Evolutionary conservation across 2,329 filamentous ascomycete species (phyloP).

Genomic region (Ambrosiella cleistominuta): DNA sequence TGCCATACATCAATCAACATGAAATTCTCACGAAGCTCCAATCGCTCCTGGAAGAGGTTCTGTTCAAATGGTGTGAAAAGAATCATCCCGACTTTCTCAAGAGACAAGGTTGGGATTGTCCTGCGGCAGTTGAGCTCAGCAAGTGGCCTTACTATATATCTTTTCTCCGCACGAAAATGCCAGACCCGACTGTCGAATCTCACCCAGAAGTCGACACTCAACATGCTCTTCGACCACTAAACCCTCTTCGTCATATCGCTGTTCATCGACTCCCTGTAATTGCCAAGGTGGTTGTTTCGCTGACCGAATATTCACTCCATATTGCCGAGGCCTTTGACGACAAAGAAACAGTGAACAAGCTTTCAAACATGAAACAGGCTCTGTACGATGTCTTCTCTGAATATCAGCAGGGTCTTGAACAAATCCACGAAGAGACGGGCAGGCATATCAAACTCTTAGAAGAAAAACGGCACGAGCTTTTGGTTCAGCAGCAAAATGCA

Average conservation of each 20-base stretch:
- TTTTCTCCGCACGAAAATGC: background rate
- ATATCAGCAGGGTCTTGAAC: background rate
- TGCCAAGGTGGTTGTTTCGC: background rate
- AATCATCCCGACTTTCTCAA: background rate
- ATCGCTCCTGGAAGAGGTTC: slow-evolving; percentile 2
- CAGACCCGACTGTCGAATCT: slow-evolving; percentile 1
- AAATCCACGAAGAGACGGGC: slow-evolving; percentile 1
- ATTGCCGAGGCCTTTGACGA: slow-evolving; percentile 6
- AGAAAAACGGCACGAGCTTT: background rate
- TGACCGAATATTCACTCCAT: slow-evolving; percentile 4
- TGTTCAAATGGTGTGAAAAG: slow-evolving; percentile 5
- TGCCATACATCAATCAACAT: slow-evolving; percentile 9
- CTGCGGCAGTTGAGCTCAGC: slow-evolving; percentile 5
- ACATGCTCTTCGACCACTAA: slow-evolving; percentile 1
- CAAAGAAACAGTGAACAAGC: background rate
- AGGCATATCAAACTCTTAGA: slow-evolving; percentile 1
- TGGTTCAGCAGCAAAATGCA: slow-evolving; percentile 2
- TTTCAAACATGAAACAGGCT: background rate
- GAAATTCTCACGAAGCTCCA: slow-evolving; percentile 4
- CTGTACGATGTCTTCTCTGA: background rate
- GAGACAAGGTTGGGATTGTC: slow-evolving; percentile 3
- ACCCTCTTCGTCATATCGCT: slow-evolving; percentile 9
- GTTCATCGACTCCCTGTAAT: slow-evolving; percentile 7
- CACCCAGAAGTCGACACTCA: background rate
- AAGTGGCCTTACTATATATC: slow-evolving; percentile 7